Percentiles rank a stretch among this genome's conserved stretches.
Conservation (phyloP, 2,329 filamentous ascomycete species). For the Fusarium sp. region DNA sequence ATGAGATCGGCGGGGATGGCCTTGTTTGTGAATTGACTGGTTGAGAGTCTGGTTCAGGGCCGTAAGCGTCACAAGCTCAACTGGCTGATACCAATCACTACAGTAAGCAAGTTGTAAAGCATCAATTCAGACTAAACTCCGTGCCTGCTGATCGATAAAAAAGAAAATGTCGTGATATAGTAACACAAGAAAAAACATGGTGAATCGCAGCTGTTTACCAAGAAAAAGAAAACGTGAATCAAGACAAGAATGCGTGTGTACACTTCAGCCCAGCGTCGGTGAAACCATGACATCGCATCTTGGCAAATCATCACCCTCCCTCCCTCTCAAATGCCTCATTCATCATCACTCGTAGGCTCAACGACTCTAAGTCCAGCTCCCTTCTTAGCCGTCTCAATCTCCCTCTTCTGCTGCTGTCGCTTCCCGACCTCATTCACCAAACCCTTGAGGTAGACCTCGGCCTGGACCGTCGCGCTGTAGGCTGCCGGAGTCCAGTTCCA, state of each 20-base stretch:
- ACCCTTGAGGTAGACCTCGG: constrained; percentile 85
- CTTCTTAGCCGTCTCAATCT: constrained; percentile 54
- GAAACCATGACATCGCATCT: not conserved
- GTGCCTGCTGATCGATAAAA: constrained; percentile 1
- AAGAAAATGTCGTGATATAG: not conserved
- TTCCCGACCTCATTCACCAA: constrained; percentile 78
- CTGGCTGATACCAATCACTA: not conserved
- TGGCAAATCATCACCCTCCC: not conserved
- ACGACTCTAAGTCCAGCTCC: constrained; percentile 58
- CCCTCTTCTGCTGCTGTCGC: constrained; percentile 52
- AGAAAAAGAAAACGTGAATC: not conserved
- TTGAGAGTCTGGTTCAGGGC: not conserved
- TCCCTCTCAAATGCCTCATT: constrained; percentile 17
- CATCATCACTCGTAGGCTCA: constrained; percentile 50
- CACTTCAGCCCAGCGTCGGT: not conserved
- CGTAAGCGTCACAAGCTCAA: not conserved
- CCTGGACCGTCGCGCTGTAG: constrained; percentile 84
- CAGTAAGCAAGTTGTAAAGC: not conserved
- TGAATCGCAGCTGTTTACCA: not conserved
- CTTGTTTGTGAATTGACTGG: not conserved
- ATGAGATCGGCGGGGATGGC: constrained; percentile 1
- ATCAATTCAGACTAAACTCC: constrained; percentile 33
- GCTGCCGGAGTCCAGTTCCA: constrained; percentile 87
- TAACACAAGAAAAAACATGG: constrained; percentile 3
- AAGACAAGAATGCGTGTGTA: not conserved